Evolutionary conservation across 305 asterid genomes (phyloP).

Genomic region (Solanum aculeatissimum): DNA sequence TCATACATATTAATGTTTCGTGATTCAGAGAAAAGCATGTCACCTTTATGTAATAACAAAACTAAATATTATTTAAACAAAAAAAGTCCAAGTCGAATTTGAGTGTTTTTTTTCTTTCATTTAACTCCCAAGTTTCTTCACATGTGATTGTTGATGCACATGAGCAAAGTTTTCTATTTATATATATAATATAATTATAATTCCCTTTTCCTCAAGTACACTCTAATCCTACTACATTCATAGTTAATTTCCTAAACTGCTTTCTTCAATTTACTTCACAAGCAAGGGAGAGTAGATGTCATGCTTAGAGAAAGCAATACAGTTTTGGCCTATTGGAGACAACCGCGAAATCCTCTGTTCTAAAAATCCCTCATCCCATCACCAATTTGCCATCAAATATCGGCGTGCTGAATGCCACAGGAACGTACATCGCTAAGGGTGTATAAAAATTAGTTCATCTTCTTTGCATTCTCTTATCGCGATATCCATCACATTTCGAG

Average conservation of each 20-base stretch:
- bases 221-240: background rate
- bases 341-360: background rate
- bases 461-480: slow-evolving; percentile 47
- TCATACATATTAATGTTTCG: background rate
- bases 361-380: background rate
- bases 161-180: background rate
- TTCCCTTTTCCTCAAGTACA: background rate
- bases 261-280: background rate
- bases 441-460: slow-evolving; percentile 44
- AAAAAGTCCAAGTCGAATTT: background rate
- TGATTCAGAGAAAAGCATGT: background rate
- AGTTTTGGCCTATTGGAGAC: background rate
- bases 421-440: slow-evolving; percentile 1
- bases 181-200: background rate
- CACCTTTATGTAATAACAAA: background rate
- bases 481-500: slow-evolving; percentile 28
- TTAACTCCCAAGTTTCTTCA: background rate
- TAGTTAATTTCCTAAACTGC: background rate
- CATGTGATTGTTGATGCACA: background rate
- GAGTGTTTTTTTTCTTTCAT: background rate
- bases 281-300: background rate
- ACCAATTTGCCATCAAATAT: background rate
- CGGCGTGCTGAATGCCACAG: background rate
- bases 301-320: background rate
- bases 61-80: background rate